Conservation (phyloP, 1,139 yeast species). For the Diutina siamensis region DNA sequence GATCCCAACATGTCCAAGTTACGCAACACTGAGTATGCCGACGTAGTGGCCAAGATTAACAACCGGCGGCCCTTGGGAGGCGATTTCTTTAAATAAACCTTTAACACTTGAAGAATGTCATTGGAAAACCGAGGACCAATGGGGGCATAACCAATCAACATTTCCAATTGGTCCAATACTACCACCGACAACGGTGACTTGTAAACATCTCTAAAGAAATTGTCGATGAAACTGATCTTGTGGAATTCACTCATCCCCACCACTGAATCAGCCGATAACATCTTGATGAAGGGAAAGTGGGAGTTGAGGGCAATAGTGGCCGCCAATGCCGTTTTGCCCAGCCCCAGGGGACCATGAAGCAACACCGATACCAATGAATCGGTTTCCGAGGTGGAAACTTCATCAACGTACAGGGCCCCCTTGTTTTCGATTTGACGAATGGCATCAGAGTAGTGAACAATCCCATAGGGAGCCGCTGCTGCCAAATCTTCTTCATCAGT, state of each 20-base stretch:
- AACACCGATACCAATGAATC: constrained; percentile 76
- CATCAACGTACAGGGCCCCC: constrained; percentile 69
- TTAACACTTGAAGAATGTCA: constrained; percentile 72
- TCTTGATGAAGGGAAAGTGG: constrained; percentile 81
- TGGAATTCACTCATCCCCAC: constrained; percentile 90
- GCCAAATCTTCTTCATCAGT: constrained; percentile 88
- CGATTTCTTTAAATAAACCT: constrained; percentile 65
- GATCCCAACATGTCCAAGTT: constrained; percentile 74
- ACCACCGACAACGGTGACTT: constrained; percentile 84
- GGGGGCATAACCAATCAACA: constrained; percentile 87
- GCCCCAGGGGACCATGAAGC: constrained; percentile 86
- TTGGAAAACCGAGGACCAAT: constrained; percentile 96
- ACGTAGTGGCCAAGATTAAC: constrained; percentile 80
- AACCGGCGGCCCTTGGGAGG: constrained; percentile 89
- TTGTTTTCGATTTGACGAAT: constrained; percentile 58
- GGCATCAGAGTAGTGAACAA: constrained; percentile 61
- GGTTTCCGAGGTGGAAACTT: constrained; percentile 66
- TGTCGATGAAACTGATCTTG: constrained; percentile 78
- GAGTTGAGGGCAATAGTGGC: constrained; percentile 79
- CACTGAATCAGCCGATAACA: constrained; percentile 80
- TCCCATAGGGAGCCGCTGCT: constrained; percentile 74
- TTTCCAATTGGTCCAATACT: constrained; percentile 87
- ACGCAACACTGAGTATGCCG: constrained; percentile 70
- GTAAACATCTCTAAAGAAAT: constrained; percentile 86
- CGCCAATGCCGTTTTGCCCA: constrained; percentile 94